Evolutionary conservation across 2,329 filamentous ascomycete genomes (phyloP).

Genomic region (Teratosphaeria viscida): DNA sequence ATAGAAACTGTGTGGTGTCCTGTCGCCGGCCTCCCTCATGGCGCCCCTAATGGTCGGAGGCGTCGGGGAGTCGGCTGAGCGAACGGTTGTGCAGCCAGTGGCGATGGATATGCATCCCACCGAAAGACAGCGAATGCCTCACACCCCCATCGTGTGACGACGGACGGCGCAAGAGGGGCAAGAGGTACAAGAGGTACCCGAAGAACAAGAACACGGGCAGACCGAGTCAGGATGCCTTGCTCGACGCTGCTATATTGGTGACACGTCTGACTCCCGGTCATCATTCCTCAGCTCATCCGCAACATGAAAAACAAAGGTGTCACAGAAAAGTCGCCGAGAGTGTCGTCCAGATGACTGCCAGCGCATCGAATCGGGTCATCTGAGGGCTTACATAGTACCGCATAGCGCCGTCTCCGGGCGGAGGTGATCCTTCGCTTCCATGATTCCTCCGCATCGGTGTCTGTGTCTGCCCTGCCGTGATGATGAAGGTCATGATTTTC

Average conservation of each 20-base stretch:
- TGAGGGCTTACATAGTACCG: not conserved
- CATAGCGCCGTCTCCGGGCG: not conserved
- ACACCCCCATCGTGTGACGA: not conserved
- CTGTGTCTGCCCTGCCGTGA: not conserved
- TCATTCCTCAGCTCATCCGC: not conserved
- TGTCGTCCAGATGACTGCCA: not conserved
- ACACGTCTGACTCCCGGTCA: not conserved
- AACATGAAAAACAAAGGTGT: not conserved
- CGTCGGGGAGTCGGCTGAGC: not conserved
- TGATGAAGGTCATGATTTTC: not conserved
- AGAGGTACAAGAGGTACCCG: not conserved
- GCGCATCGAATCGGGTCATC: not conserved
- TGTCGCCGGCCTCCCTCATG: not conserved
- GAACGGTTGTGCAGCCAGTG: not conserved
- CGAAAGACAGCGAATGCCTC: not conserved
- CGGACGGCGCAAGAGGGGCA: not conserved
- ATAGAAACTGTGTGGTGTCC: not conserved
- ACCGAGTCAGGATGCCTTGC: not conserved
- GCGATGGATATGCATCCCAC: not conserved
- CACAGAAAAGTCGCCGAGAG: not conserved
- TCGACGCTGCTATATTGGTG: not conserved
- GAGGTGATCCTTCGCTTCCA: not conserved
- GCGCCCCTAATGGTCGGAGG: not conserved
- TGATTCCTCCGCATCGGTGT: not conserved
- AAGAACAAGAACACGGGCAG: not conserved